phyloP scores from a whole-genome alignment of 2,329 filamentous ascomycete genomes.

The Diaporthe sp. region DNA sequence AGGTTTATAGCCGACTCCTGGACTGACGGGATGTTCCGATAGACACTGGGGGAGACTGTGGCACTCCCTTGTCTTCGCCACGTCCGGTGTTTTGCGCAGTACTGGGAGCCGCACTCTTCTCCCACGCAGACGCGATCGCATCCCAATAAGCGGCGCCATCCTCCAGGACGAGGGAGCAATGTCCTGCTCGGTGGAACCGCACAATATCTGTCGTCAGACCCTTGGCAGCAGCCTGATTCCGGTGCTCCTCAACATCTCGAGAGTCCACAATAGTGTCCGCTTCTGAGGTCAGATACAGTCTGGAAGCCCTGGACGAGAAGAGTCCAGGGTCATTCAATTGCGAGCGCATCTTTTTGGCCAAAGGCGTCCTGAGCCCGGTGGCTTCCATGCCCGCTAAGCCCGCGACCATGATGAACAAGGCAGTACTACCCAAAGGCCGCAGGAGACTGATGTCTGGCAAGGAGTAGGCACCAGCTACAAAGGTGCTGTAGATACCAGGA shows the following conservation, averaged over 20 bases:
- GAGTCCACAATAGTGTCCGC: conserved; percentile 30
- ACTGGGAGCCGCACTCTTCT: not conserved
- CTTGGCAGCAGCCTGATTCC: conserved; percentile 19
- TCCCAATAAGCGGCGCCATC: conserved; percentile 32
- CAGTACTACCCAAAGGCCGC: conserved; percentile 26
- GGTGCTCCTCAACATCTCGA: conserved; percentile 29
- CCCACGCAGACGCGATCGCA: conserved; percentile 30
- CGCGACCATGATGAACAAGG: conserved; percentile 23
- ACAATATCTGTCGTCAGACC: conserved; percentile 26
- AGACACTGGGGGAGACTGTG: not conserved
- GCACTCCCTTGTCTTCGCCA: not conserved
- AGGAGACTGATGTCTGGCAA: conserved; percentile 20
- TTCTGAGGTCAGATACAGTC: conserved; percentile 39
- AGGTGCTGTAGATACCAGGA: conserved; percentile 21
- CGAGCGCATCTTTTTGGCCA: conserved; percentile 30
- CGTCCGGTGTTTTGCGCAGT: not conserved
- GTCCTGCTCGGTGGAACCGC: conserved; percentile 29
- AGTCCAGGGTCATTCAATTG: conserved; percentile 32
- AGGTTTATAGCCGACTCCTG: not conserved
- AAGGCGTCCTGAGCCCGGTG: conserved; percentile 11
- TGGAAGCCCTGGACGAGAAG: conserved; percentile 25
- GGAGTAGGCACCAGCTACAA: conserved; percentile 29
- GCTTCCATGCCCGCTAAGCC: conserved; percentile 33
- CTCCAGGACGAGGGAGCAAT: conserved; percentile 39
- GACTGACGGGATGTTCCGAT: not conserved